Conservation (phyloP, 2,329 filamentous ascomycete genomes). For the Corynespora cassiicola region DNA sequence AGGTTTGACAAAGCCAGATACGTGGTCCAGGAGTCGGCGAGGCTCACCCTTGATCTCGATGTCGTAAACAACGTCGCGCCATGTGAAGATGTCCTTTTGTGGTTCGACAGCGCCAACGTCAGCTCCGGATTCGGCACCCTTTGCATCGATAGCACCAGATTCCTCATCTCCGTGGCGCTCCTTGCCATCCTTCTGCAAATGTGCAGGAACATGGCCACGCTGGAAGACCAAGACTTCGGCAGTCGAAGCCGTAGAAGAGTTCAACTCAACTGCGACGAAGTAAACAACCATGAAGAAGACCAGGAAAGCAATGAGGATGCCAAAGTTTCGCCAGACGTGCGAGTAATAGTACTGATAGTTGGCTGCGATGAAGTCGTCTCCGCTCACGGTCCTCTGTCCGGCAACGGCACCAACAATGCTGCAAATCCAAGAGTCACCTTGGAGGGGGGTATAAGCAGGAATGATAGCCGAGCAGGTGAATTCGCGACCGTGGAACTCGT, state of each 20-base stretch:
- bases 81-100: constrained; percentile 52
- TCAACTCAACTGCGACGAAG: constrained; percentile 68
- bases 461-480: constrained; percentile 46
- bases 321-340: constrained; percentile 67
- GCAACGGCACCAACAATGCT: constrained; percentile 45
- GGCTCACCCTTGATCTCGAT: constrained; percentile 50
- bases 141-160: constrained; percentile 28
- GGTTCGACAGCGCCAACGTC: constrained; percentile 48
- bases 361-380: constrained; percentile 43
- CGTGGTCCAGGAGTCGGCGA: constrained; percentile 61
- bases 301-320: constrained; percentile 70
- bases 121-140: constrained; percentile 32
- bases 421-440: constrained; percentile 44
- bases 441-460: constrained; percentile 40
- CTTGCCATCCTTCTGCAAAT: constrained; percentile 40
- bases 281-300: constrained; percentile 70
- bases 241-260: constrained; percentile 67
- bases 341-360: constrained; percentile 48
- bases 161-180: constrained; percentile 44
- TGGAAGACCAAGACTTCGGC: constrained; percentile 74
- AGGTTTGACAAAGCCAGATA: constrained; percentile 63
- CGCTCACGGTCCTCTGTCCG: constrained; percentile 46
- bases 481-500: constrained; percentile 62
- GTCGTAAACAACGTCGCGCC: constrained; percentile 42
- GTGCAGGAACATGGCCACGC: constrained; percentile 51